A percentile compares a stretch with the other conserved stretches of the same genome.
Evolutionary conservation across 805 yeast species (phyloP).

Genomic region (Saccharomycopsis babjevae): DNA sequence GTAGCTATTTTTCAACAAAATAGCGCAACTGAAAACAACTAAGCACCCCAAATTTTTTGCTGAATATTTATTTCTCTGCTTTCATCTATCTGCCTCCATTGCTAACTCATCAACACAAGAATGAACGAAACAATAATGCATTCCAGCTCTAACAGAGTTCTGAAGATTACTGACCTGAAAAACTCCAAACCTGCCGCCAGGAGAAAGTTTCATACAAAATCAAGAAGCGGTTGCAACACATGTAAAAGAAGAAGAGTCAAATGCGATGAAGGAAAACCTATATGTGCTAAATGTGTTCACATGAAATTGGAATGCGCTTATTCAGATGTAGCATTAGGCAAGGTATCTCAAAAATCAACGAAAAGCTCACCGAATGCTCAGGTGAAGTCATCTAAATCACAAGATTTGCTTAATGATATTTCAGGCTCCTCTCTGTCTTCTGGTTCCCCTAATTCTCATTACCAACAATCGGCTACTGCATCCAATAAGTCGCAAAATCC

Average conservation of each 20-base stretch:
- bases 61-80: not conserved
- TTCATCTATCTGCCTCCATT: not conserved
- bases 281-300: constrained; percentile 68
- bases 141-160: not conserved
- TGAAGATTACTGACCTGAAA: not conserved
- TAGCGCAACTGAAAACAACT: not conserved
- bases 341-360: not conserved
- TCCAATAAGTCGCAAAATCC: not conserved
- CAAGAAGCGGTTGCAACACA: constrained; percentile 80
- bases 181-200: constrained; percentile 44
- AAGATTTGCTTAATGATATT: not conserved
- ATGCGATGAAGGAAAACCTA: constrained; percentile 81
- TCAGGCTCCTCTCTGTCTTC: not conserved
- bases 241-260: constrained; percentile 86
- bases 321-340: constrained; percentile 17
- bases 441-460: not conserved
- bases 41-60: not conserved
- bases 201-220: constrained; percentile 81
- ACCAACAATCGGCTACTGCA: not conserved
- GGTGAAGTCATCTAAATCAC: not conserved
- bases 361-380: not conserved
- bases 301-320: constrained; percentile 75
- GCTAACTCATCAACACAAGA: not conserved
- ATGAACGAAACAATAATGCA: not conserved
- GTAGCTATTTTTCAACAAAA: not conserved